Conservation (phyloP, 1,284 basidiomycete species). For the Fomes fomentarius region DNA sequence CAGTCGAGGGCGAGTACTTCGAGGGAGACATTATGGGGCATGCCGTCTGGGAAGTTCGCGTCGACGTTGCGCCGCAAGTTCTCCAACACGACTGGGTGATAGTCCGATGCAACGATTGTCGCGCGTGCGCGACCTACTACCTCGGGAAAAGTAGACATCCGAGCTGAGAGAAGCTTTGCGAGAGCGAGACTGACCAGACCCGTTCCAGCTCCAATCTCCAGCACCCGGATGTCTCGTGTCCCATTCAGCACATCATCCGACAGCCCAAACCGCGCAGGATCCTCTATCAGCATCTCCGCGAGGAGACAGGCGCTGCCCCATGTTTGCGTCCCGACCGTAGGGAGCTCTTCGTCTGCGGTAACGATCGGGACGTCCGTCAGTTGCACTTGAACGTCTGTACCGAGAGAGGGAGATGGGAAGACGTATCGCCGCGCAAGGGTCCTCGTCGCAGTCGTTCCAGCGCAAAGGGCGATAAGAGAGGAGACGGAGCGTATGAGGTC, state of each 20-base stretch:
- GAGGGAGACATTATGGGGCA: slow-evolving; percentile 28
- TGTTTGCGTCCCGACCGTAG: slow-evolving; percentile 85
- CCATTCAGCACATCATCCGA: not conserved
- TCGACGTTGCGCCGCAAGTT: slow-evolving; percentile 75
- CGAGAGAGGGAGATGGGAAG: slow-evolving; percentile 33
- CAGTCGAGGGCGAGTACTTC: slow-evolving; percentile 62
- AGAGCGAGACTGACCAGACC: slow-evolving; percentile 80
- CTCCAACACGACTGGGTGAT: slow-evolving; percentile 71
- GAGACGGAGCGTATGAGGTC: slow-evolving; percentile 57
- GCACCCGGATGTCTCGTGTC: slow-evolving; percentile 48
- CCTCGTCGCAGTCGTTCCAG: slow-evolving; percentile 44
- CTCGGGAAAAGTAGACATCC: not conserved
- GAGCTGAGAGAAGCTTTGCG: slow-evolving; percentile 50
- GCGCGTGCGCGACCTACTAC: slow-evolving; percentile 18
- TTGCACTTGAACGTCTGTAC: slow-evolving; percentile 42
- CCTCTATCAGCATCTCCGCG: slow-evolving; percentile 72
- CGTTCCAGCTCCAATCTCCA: slow-evolving; percentile 90
- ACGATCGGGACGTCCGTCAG: slow-evolving; percentile 73
- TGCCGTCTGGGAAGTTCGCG: slow-evolving; percentile 52
- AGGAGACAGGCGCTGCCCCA: slow-evolving; percentile 90
- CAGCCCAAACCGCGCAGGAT: slow-evolving; percentile 59
- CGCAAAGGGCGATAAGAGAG: slow-evolving; percentile 40
- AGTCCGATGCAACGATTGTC: slow-evolving; percentile 78
- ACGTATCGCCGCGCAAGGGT: slow-evolving; percentile 43
- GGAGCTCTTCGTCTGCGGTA: slow-evolving; percentile 67